Base-by-base conservation (phyloP, 352 stramenopile species). In the Halophytophthora batemanensis region DNA sequence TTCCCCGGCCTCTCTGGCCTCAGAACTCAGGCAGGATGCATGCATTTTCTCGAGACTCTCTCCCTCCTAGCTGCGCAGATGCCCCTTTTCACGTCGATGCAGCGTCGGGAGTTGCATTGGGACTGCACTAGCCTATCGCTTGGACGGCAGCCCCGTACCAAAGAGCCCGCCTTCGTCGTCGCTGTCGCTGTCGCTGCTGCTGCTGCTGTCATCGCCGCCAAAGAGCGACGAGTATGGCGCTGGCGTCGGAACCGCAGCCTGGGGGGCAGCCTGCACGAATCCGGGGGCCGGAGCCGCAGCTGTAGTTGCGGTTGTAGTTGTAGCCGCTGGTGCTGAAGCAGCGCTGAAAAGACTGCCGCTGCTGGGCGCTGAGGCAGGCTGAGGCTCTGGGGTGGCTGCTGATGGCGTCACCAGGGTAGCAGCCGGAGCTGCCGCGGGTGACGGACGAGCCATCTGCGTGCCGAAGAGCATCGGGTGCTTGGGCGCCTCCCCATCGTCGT, bases 131-230 rank as follows among this genome's bases (percentile, higher is more conserved):
- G n/a, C 47, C 73, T 83, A 88, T 61, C 80, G 73, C 57, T 74
- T 76, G 18, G 63, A 87, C 5, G 77, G 78, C n/a, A 90, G 56
- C 10, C 80, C 75, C 3, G 80, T 90, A 54, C 81, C 81, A 60
- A 94, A 92, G 23, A 94, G 68, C 4, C 81, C 79, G 21, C 76
- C 75, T 66, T 83, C 77, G 44, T 89, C 81, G 29, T 93, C 82
- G 44, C 77, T 89, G 59, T 93, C 82, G 43, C 75, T 79, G 53
- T 78, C 72, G 42, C 67, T 79, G 61, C 69, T 81, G 46, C 77
- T 74, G 36, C 62, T 78, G 59, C 67, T 69, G 50, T 74, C 77
- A 46, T 68, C 77, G 13, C 53, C 74, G 14, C 66, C 67, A 51
- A 93, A 93, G 3, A 93, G 63, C 28, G 78, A 90, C 14, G 46